Percentiles rank a stretch among this genome's conserved stretches.
These are phyloP conservation scores for Fusarium virguliforme DNA, from an alignment of 2,329 filamentous ascomycete species.

Conservation along the genomic window DNA sequence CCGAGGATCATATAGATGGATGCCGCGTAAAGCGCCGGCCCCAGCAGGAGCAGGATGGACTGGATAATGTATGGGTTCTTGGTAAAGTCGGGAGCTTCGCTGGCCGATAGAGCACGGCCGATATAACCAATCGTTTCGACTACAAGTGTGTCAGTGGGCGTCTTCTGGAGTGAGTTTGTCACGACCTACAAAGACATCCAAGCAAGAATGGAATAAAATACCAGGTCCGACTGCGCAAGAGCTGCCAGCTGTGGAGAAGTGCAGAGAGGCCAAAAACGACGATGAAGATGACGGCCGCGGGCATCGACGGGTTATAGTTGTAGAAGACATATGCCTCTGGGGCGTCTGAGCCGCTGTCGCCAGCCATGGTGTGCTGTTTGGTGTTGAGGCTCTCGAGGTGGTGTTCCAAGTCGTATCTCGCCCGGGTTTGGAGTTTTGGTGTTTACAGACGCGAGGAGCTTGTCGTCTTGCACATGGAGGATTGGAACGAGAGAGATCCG, in stretches of 20 bases:
- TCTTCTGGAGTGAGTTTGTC: no score
- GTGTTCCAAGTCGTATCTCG: background rate
- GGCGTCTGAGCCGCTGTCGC: conserved; percentile 17
- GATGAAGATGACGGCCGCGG: conserved; percentile 61
- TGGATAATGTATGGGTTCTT: conserved; percentile 60
- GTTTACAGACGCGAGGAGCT: background rate
- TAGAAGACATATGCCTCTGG: conserved; percentile 54
- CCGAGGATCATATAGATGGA: conserved; percentile 66
- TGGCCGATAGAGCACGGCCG: conserved; percentile 64
- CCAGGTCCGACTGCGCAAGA: conserved; percentile 63
- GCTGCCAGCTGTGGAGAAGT: conserved; percentile 58
- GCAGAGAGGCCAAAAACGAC: conserved; percentile 60
- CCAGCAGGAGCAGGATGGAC: conserved; percentile 57
- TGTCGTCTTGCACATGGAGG: background rate
- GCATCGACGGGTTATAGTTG: conserved; percentile 64
- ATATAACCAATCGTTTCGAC: conserved; percentile 60
- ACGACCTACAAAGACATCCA: conserved; percentile 65
- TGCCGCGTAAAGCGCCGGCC: conserved; percentile 62
- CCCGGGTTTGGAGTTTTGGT: conserved; percentile 1
- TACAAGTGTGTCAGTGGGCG: conserved; percentile 17
- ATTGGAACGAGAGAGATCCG: background rate
- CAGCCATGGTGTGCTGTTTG: conserved; percentile 35
- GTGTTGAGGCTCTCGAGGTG: conserved; percentile 16
- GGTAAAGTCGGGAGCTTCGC: conserved; percentile 57
- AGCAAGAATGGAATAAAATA: conserved; percentile 69